Evolutionary conservation across 441 rosid genomes (phyloP), one percentile per base, ranked within the genome.

Genomic region (Raphanus hybrid): DNA sequence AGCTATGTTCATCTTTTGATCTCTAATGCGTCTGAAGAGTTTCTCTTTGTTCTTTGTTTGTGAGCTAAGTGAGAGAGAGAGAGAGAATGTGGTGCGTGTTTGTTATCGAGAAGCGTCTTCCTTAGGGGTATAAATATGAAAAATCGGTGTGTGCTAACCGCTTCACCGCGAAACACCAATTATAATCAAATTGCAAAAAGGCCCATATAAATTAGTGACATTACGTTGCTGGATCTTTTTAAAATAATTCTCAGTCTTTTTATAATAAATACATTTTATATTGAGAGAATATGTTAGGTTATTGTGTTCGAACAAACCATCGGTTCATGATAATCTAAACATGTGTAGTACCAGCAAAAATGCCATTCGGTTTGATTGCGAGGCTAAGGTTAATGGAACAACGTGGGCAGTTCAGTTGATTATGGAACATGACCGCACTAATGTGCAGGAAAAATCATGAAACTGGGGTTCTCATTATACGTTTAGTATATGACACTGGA

Each of bases 1-100:
- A 73, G 82, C 79, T 34, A 91, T 75, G 34, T 80, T 77, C 94
- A 90, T 90, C 73, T 50, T 35, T 70, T 73, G 15, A 48, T 20
- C 41, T 55, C 10, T 27, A 1, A 50, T 26, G 55, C 71, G 65
- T 37, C 66, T 58, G 16, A 72, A 59, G 23, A 45, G 6, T 74
- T 35, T 69, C 9, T 8, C 20, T 67, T 58, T 41, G n/a, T 18
- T 26, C 8, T 74, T 61, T 50, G 67, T 39, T 26, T 8, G 58
- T 69, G 50, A 70, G 77, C 59, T 11, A 59, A 45, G 60, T 16
- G 20, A 7, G 67, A 57, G 76, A 77, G 75, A 72, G 20, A 7
- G 67, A 57, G 76, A 77, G 78, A 72, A 37, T 27, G n/a, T 26
- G 78, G 1, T 27, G 15, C 63, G 35, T 64, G 73, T 74, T 11